Conservation (phyloP, 1,284 basidiomycete genomes). For the Cutaneotrichosporon dermatis region DNA sequence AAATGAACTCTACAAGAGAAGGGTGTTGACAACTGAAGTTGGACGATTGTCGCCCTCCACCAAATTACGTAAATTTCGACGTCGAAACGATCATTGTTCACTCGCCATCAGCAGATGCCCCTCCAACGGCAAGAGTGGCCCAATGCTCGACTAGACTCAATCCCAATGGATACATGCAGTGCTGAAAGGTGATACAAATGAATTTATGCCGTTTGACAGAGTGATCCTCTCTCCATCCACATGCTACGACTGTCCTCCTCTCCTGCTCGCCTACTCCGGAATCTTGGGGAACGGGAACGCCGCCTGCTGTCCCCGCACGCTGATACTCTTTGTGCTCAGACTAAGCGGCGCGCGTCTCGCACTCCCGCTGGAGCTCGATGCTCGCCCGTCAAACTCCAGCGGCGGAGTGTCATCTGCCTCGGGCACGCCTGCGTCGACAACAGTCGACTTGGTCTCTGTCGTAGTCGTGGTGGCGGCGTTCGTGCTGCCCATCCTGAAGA, state of each 20-base stretch:
- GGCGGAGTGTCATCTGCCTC: conserved; percentile 21
- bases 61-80: no score
- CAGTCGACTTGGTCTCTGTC: not conserved
- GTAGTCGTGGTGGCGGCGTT: not conserved
- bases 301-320: not conserved
- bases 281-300: conserved; percentile 38
- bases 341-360: conserved; percentile 5
- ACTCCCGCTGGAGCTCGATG: conserved; percentile 12
- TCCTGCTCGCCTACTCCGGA: conserved; percentile 14
- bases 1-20: no score
- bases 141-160: no score
- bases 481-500: conserved; percentile 58
- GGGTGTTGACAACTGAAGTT: no score
- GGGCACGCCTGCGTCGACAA: not conserved
- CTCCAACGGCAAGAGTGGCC: no score
- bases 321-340: not conserved
- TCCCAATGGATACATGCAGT: no score
- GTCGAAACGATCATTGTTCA: no score
- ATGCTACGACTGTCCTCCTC: not conserved
- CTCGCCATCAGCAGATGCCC: no score
- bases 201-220: no score
- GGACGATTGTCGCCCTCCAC: no score
- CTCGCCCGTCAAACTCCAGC: conserved; percentile 15
- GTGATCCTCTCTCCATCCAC: no score
- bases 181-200: not conserved